Evolutionary conservation across 192 early-diverging fungal genomes (phyloP), one percentile per base, ranked within the genome.

Genomic region (Podila epigama): DNA sequence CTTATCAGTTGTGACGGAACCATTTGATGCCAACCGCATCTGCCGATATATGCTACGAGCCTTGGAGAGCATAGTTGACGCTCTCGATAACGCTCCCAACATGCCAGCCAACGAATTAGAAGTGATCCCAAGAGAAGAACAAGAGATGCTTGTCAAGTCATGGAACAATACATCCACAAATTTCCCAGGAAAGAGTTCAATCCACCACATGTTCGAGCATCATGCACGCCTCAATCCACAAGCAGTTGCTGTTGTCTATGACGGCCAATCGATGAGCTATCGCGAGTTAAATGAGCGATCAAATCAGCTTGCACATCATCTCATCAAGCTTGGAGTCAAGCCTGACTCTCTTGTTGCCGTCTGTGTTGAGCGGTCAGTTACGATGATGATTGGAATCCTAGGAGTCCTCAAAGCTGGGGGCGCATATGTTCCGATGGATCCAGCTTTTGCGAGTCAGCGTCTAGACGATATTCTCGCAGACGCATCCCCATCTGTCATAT

Each of bases 401-500:
- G 80, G 34, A 5, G 48, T 82, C 6, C 56, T 79, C 1, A 82
- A 82, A 32, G 58, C 70, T 33, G 80, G 80, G 7, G 79, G 57
- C 22, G 80, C 80, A 0, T 82, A 82, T 63, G 69, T 82, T 12
- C 72, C 77, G 9, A 35, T 82, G 20, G 80, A 82, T 59, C 67
- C 70, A 18, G 42, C 66, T 1, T 81, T 44, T 52, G 44, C 79
- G 5, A 75, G 54, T 32, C 60, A 75, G 9, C 68, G 79, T 37
- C 33, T 81, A 16, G 18, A 22, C 1, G 66, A 75, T 36, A 73
- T 73, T 31, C 36, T 81, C 4, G 27, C 27, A 1, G 79, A 81
- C 22, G 52, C 62, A 9, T 12, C 33, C 8, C 62, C 62, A 36
- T 2, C 35, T 7, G 34, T 63, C 51, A 2, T 63, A 4, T 25